phyloP scores from a whole-genome alignment of 768 basidiomycete species.

The Lentinula raphanica region DNA sequence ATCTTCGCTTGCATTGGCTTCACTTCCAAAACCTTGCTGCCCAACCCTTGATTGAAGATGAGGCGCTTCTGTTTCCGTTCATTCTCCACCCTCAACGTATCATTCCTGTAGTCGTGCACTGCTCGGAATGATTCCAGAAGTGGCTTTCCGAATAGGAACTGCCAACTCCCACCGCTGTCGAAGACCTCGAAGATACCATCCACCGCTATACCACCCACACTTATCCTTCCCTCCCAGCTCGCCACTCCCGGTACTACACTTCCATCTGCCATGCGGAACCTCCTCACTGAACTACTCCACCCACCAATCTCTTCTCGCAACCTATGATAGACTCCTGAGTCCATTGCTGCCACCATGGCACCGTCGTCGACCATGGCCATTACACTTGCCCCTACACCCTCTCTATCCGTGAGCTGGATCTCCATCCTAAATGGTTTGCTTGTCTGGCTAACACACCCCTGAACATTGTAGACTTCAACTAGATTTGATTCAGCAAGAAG shows the following conservation, averaged over 20 bases:
- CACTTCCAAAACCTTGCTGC: too few relatives aligned
- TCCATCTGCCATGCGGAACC: slow-evolving; percentile 3
- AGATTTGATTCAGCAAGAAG: background rate
- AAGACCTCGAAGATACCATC: too few relatives aligned
- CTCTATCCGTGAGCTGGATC: background rate
- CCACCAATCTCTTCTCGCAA: background rate
- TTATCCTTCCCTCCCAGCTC: background rate
- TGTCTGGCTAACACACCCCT: background rate
- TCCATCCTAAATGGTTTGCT: background rate
- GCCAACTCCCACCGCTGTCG: too few relatives aligned
- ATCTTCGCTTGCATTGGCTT: too few relatives aligned
- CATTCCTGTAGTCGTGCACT: too few relatives aligned
- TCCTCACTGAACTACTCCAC: background rate
- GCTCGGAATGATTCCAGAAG: too few relatives aligned
- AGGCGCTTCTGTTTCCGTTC: too few relatives aligned
- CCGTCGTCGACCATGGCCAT: slow-evolving; percentile 3
- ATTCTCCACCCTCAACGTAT: too few relatives aligned
- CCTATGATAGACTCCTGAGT: background rate
- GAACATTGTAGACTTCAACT: background rate
- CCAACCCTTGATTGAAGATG: too few relatives aligned
- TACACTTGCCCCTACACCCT: background rate
- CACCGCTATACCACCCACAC: too few relatives aligned
- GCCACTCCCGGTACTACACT: background rate
- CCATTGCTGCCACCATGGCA: slow-evolving; percentile 7
- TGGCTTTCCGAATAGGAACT: too few relatives aligned